A percentile compares a stretch with the other conserved stretches of the same genome.
phyloP scores from a whole-genome alignment of 208 protist genomes.

The Tritrichomonas foetus region DNA sequence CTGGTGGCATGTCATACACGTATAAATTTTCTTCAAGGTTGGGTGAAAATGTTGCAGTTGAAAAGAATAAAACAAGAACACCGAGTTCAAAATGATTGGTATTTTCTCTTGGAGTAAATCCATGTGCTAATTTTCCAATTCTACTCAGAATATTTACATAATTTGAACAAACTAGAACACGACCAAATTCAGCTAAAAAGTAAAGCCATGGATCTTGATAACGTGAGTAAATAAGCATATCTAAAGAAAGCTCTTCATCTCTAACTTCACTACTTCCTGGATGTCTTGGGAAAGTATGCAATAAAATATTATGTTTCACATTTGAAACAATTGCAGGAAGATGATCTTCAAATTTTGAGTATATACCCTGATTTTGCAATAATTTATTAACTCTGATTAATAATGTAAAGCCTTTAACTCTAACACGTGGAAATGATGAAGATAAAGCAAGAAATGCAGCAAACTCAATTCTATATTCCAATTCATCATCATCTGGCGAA shows the following conservation, averaged over 20 bases:
- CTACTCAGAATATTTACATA: background rate
- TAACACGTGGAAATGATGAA: background rate
- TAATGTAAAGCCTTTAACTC: background rate
- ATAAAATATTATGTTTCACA: conserved; percentile 8
- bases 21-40: background rate
- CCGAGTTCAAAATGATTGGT: background rate
- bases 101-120: background rate
- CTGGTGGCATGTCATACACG: background rate
- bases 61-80: background rate
- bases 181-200: background rate
- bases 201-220: background rate
- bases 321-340: background rate
- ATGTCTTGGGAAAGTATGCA: background rate
- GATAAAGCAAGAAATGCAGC: background rate
- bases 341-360: background rate
- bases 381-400: background rate
- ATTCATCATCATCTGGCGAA: background rate
- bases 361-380: background rate
- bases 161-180: background rate
- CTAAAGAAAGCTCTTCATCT: background rate
- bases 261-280: background rate
- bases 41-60: background rate
- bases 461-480: background rate
- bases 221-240: background rate
- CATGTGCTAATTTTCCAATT: background rate